Evolutionary conservation across 2,329 filamentous ascomycete genomes (phyloP).

Genomic region (Cladophialophora yegresii): DNA sequence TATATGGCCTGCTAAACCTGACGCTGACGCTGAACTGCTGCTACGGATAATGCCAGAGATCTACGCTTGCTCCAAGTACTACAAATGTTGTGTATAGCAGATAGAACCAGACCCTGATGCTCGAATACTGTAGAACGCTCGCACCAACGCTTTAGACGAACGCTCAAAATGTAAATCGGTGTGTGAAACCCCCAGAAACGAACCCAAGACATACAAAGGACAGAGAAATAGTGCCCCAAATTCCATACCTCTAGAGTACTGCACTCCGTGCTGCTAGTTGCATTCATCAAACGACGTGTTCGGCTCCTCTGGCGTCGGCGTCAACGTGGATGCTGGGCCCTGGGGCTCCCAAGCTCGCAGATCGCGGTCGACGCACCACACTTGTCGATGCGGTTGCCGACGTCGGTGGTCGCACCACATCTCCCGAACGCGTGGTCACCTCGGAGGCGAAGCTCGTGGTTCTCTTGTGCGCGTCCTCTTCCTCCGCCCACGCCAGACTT

Average conservation of each 20-base stretch:
- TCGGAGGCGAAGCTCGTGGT: conserved; percentile 8
- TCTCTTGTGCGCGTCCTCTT: conserved; percentile 43
- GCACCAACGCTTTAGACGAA: neutral
- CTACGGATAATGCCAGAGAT: neutral
- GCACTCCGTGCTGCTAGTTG: neutral
- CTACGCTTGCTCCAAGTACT: conserved; percentile 14
- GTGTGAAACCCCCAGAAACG: neutral
- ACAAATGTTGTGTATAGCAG: neutral
- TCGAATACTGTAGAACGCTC: neutral
- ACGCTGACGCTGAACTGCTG: neutral
- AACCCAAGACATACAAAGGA: neutral
- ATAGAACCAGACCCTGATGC: neutral
- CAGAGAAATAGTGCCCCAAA: neutral
- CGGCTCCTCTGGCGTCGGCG: neutral
- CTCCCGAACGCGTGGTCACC: neutral
- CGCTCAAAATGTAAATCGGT: neutral
- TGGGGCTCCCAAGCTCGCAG: conserved; percentile 3
- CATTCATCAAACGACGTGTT: neutral
- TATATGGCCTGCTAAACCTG: neutral
- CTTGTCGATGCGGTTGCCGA: conserved; percentile 6
- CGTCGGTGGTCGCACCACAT: neutral
- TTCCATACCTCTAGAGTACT: neutral
- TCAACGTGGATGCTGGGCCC: conserved; percentile 5
- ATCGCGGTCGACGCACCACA: neutral
- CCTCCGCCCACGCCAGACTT: conserved; percentile 46